A percentile compares a stretch with the other conserved stretches of the same genome.
These are phyloP conservation scores for Phytophthora rubi DNA, from an alignment of 352 stramenopile species.

Conservation along the genomic window DNA sequence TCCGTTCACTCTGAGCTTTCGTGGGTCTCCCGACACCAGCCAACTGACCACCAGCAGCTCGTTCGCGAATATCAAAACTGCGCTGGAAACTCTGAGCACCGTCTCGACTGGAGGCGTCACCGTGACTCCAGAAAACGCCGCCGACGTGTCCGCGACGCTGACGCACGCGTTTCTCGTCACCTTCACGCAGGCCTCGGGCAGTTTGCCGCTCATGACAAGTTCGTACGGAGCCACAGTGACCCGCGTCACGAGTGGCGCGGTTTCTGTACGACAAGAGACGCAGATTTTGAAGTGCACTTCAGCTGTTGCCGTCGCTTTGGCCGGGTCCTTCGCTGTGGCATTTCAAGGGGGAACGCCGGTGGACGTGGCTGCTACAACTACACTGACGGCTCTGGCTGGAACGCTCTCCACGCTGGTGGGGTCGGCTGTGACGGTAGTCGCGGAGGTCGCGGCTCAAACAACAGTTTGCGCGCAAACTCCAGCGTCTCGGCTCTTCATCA, in stretches of 20 bases:
- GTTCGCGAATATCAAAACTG: slow-evolving; percentile 52
- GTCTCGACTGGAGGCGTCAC: slow-evolving; percentile 79
- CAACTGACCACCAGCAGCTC: slow-evolving; percentile 44
- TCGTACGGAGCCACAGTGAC: slow-evolving; percentile 43
- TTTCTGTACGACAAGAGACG: slow-evolving; percentile 67
- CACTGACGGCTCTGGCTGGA: slow-evolving; percentile 35
- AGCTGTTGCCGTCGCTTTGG: slow-evolving; percentile 31
- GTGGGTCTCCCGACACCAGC: slow-evolving; percentile 46
- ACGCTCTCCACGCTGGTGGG: slow-evolving; percentile 40
- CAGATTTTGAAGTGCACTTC: slow-evolving; percentile 82
- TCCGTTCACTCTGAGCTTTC: slow-evolving; percentile 65
- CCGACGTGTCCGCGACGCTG: slow-evolving; percentile 38
- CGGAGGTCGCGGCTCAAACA: slow-evolving; percentile 36
- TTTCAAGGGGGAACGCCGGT: slow-evolving; percentile 48
- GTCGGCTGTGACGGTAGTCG: slow-evolving; percentile 21
- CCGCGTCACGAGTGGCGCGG: slow-evolving; percentile 43
- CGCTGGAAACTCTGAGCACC: slow-evolving; percentile 85
- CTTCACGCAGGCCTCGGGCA: slow-evolving; percentile 62
- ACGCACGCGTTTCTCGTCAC: slow-evolving; percentile 69
- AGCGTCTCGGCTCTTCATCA: slow-evolving; percentile 73
- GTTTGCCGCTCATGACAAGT: slow-evolving; percentile 46
- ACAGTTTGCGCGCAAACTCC: slow-evolving; percentile 53
- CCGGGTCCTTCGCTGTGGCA: slow-evolving; percentile 61
- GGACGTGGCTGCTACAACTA: slow-evolving; percentile 50
- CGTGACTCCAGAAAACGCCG: slow-evolving; percentile 58